Percentiles rank a stretch among this genome's conserved stretches.
phyloP scores from a whole-genome alignment of 768 basidiomycete genomes.

The Cantharellus cinnabarinus region DNA sequence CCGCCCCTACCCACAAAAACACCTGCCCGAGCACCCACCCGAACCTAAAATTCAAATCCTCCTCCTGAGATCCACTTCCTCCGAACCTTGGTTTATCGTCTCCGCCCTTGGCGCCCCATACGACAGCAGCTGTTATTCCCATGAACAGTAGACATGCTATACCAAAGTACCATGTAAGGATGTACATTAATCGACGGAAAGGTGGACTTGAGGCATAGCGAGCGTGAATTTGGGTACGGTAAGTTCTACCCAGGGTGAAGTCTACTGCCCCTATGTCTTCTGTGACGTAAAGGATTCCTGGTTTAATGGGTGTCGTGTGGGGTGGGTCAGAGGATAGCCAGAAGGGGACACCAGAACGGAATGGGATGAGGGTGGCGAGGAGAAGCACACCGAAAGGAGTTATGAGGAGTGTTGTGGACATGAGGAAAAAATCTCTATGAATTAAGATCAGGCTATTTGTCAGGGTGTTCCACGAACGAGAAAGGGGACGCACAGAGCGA shows the following conservation, averaged over 20 bases:
- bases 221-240: slow-evolving; percentile 8
- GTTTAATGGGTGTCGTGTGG: slow-evolving; percentile 9
- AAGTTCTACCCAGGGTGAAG: slow-evolving; percentile 10
- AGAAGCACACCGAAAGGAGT: slow-evolving; percentile 9
- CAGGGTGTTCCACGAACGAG: neutral
- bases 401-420: slow-evolving; percentile 5
- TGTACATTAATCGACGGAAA: slow-evolving; percentile 11
- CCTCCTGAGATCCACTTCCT: no score
- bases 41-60: slow-evolving; percentile 6
- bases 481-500: neutral
- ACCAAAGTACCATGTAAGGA: slow-evolving; percentile 11
- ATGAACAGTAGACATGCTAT: slow-evolving; percentile 8
- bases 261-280: slow-evolving; percentile 15
- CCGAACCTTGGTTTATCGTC: neutral
- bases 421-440: slow-evolving; percentile 10
- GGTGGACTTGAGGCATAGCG: slow-evolving; percentile 13
- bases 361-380: slow-evolving; percentile 6
- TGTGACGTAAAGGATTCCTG: slow-evolving; percentile 11
- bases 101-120: slow-evolving; percentile 6
- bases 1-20: slow-evolving; percentile 9
- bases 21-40: slow-evolving; percentile 9
- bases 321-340: slow-evolving; percentile 12
- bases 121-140: slow-evolving; percentile 10
- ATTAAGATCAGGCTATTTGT: neutral
- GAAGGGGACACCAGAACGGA: slow-evolving; percentile 6